These are phyloP conservation scores for Vickermania ingenoplastis DNA, from an alignment of 208 protist species.

Conservation along the genomic window DNA sequence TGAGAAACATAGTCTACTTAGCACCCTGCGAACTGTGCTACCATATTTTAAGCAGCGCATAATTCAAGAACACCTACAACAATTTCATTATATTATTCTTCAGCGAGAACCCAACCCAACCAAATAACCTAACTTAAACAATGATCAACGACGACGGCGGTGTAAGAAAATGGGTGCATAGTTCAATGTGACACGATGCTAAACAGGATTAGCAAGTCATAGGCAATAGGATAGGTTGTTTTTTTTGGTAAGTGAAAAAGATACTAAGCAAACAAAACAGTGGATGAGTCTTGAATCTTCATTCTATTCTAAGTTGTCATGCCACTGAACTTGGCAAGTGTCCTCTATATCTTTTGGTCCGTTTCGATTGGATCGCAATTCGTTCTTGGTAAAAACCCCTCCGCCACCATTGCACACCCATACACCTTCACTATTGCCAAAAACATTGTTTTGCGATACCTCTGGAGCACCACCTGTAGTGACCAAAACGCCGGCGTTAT, in stretches of 20 bases:
- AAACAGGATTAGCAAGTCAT: background rate
- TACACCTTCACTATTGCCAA: constrained; percentile 71
- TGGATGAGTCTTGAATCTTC: background rate
- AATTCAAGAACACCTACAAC: too few relatives aligned
- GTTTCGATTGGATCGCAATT: constrained; percentile 71
- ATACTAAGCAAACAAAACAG: background rate
- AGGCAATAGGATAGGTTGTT: too few relatives aligned
- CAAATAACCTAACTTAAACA: too few relatives aligned
- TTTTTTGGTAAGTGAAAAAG: too few relatives aligned
- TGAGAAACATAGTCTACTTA: too few relatives aligned
- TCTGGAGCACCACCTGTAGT: constrained; percentile 54
- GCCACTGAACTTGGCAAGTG: constrained; percentile 38
- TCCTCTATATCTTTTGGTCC: constrained; percentile 69
- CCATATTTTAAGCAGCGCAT: too few relatives aligned
- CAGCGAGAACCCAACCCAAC: too few relatives aligned
- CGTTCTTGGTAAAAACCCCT: constrained; percentile 72
- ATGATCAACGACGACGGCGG: too few relatives aligned
- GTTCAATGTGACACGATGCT: too few relatives aligned
- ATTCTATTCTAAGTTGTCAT: constrained; percentile 45
- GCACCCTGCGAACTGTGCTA: too few relatives aligned
- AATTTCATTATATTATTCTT: too few relatives aligned
- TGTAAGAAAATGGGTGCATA: too few relatives aligned
- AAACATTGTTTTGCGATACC: constrained; percentile 65
- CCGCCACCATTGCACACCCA: constrained; percentile 81
- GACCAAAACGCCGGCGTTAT: constrained; percentile 79